Evolutionary conservation across 2,329 filamentous ascomycete genomes (phyloP), one percentile per base, ranked within the genome.

Genomic region (Xylaria sp.): DNA sequence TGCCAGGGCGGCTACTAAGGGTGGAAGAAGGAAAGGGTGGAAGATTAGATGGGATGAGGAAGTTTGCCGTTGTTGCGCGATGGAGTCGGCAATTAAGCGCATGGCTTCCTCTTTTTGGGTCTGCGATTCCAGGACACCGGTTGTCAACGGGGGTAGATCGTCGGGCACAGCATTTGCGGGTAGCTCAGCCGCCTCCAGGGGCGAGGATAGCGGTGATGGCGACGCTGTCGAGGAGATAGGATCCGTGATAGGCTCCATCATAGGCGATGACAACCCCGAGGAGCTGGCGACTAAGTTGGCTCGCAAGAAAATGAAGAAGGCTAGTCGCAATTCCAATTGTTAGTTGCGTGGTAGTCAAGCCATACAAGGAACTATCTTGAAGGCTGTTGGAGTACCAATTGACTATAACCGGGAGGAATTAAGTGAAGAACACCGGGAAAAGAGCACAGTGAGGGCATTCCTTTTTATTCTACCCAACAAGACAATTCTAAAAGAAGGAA

Each of bases 231-330:
- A 81, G 74, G 84, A 80, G 66, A 84, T 81, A 73, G 90, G 84
- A 80, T 87, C 82, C 77, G 90, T 82, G 75, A 88, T 85, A 23
- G 90, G 84, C 80, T 87, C 82, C 77, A 91, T 82, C 75, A 88
- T 85, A 23, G 91, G 90, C 28, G 91, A 92, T 54, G 90, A 88
- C 72, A 91, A 81, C 66, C 89, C 82, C 70, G 85, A 89, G 55
- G 84, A 83, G 61, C 85, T 86, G 67, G 95, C 89, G 75, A 91
- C 90, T 65, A 96, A 87, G 77, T 96, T 96, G 72, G 92, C 92
- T 74, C 92, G 90, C 18, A 96, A 86, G 74, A 93, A 95, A 65
- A 90, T 91, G 81, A 96, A 91, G 84, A 96, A 96, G 31, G 92
- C 93, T 96, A 80, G 69, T 55, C n/a, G 72, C 74, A 66, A 74